These are phyloP conservation scores for Allium fistulosum DNA, from an alignment of 106 monocot species.

Conservation along the genomic window DNA sequence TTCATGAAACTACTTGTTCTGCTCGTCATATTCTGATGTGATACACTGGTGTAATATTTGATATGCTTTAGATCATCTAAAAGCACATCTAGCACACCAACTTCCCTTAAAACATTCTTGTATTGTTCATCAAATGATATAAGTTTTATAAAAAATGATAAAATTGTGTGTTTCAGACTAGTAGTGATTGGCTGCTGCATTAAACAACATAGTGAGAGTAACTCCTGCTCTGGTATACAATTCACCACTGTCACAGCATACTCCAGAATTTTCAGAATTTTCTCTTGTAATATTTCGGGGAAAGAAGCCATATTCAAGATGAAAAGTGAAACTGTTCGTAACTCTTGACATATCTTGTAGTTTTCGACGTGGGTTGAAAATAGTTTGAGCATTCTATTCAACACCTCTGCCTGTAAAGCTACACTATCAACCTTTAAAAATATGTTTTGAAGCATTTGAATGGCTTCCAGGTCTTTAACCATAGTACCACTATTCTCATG, in stretches of 20 bases:
- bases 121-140: constrained; percentile 95
- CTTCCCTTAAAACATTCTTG: constrained; percentile 88
- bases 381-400: constrained; percentile 96
- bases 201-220: constrained; percentile 95
- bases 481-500: constrained; percentile 59
- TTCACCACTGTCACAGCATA: constrained; percentile 98
- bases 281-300: constrained; percentile 80
- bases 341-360: constrained; percentile 85
- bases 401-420: constrained; percentile 87
- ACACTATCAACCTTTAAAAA: constrained; percentile 91
- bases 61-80: constrained; percentile 87
- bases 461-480: constrained; percentile 92
- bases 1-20: constrained; percentile 58
- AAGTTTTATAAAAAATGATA: constrained; percentile 94
- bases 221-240: constrained; percentile 94
- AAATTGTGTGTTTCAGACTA: constrained; percentile 68
- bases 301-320: constrained; percentile 93
- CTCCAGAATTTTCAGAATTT: constrained; percentile 94
- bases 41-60: constrained; percentile 55
- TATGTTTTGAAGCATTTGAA: constrained; percentile 98
- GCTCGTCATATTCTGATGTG: constrained; percentile 49
- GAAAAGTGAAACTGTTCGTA: constrained; percentile 86
- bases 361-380: constrained; percentile 96
- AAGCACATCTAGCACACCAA: constrained; percentile 87
- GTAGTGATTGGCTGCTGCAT: constrained; percentile 82